Conservation (phyloP, 768 basidiomycete species). For the Tulasnella calospora region DNA sequence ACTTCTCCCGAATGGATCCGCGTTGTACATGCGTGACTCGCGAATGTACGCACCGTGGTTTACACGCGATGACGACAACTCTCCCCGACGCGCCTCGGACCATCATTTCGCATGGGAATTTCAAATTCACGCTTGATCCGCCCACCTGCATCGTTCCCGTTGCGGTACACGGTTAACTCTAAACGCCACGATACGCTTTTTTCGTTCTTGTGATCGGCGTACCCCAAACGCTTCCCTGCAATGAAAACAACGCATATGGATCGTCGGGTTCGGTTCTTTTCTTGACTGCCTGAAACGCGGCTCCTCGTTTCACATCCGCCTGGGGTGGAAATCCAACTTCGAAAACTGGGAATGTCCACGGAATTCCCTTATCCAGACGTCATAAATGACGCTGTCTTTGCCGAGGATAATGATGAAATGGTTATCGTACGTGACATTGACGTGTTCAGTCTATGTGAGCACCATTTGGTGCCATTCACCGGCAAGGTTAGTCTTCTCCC, state of each 20-base stretch:
- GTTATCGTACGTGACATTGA: constrained; percentile 97
- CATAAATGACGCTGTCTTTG: constrained; percentile 96
- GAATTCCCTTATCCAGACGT: constrained; percentile 56
- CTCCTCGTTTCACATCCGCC: not conserved
- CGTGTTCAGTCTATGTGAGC: constrained; percentile 95
- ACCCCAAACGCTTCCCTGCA: not conserved
- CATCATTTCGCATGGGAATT: not conserved
- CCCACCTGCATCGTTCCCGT: not conserved
- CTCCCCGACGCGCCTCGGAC: not conserved
- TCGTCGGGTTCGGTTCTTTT: not conserved
- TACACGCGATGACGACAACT: not conserved
- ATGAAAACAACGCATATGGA: not conserved
- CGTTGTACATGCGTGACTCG: not conserved
- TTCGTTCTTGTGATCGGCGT: not conserved
- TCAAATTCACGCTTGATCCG: not conserved
- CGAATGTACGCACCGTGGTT: not conserved
- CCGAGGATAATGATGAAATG: constrained; percentile 99
- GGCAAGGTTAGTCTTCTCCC: constrained; percentile 66
- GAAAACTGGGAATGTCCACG: not conserved
- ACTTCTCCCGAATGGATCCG: not conserved
- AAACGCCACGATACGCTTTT: not conserved
- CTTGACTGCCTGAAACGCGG: not conserved
- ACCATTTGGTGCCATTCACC: constrained; percentile 96
- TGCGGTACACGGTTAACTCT: constrained; percentile 26
- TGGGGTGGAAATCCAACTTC: not conserved